A percentile compares a stretch with the other conserved stretches of the same genome.
These are phyloP conservation scores for Teratosphaeria epicoccoides DNA, from an alignment of 2,329 filamentous ascomycete genomes.

Conservation along the genomic window DNA sequence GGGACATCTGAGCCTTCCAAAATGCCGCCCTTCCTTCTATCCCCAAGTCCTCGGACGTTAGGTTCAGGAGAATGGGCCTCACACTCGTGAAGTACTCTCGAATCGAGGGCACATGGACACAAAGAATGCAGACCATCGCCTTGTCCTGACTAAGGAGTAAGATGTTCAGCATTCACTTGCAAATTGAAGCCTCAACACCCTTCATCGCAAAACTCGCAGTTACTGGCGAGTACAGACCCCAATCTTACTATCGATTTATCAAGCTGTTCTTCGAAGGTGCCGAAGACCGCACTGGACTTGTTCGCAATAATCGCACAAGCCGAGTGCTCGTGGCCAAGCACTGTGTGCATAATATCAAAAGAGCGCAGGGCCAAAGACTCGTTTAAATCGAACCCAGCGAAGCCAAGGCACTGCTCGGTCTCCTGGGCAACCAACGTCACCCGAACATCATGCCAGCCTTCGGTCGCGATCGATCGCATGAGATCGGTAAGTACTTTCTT, in stretches of 20 bases:
- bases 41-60: too few species aligned
- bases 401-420: neutral
- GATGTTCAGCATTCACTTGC: too few species aligned
- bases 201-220: neutral
- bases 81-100: too few species aligned
- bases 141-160: too few species aligned
- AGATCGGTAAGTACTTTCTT: neutral
- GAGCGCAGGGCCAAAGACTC: neutral
- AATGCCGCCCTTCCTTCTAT: too few species aligned
- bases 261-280: neutral
- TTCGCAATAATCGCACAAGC: neutral
- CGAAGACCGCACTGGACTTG: neutral
- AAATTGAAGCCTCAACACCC: neutral
- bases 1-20: too few species aligned
- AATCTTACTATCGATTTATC: neutral
- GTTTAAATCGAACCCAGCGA: neutral
- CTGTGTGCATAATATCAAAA: neutral
- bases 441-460: neutral
- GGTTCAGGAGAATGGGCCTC: too few species aligned
- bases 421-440: neutral
- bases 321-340: slow-evolving; percentile 2
- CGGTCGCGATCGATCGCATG: neutral
- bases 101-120: too few species aligned
- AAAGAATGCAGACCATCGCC: too few species aligned
- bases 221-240: neutral